These are phyloP conservation scores for Leccinum rimulosum DNA, from an alignment of 768 basidiomycete species.

Conservation along the genomic window DNA sequence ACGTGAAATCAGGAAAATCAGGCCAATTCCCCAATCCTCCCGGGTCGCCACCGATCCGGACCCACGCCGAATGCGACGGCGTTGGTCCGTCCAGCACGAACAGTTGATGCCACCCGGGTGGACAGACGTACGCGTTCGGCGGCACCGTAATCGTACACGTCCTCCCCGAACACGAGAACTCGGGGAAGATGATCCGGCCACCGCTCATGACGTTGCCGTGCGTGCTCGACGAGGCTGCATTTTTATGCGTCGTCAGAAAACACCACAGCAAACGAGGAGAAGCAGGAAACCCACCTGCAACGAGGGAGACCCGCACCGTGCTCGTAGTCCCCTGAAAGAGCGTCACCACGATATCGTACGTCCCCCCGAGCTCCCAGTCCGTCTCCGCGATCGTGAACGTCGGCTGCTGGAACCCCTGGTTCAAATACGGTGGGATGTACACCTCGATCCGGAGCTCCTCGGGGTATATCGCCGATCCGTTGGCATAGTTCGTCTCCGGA, in stretches of 20 bases:
- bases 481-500: slow-evolving; percentile 49
- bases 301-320: slow-evolving; percentile 59
- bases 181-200: slow-evolving; percentile 68
- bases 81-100: slow-evolving; percentile 78
- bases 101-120: slow-evolving; percentile 76
- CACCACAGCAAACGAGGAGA: no score
- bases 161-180: slow-evolving; percentile 65
- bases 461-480: slow-evolving; percentile 43
- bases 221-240: slow-evolving; percentile 65
- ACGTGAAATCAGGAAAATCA: slow-evolving; percentile 59
- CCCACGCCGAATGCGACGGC: slow-evolving; percentile 70
- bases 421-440: slow-evolving; percentile 87
- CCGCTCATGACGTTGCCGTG: slow-evolving; percentile 76
- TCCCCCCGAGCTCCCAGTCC: slow-evolving; percentile 62
- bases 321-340: slow-evolving; percentile 39
- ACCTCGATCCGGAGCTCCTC: slow-evolving; percentile 79
- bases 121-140: slow-evolving; percentile 62
- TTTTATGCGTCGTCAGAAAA: no score
- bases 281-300: slow-evolving; percentile 48
- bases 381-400: slow-evolving; percentile 46
- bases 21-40: slow-evolving; percentile 65
- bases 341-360: slow-evolving; percentile 50
- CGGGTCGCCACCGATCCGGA: slow-evolving; percentile 82
- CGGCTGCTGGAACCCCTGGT: slow-evolving; percentile 58
- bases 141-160: slow-evolving; percentile 78